phyloP scores from a whole-genome alignment of 768 basidiomycete genomes.

The Leccinum obscurum region DNA sequence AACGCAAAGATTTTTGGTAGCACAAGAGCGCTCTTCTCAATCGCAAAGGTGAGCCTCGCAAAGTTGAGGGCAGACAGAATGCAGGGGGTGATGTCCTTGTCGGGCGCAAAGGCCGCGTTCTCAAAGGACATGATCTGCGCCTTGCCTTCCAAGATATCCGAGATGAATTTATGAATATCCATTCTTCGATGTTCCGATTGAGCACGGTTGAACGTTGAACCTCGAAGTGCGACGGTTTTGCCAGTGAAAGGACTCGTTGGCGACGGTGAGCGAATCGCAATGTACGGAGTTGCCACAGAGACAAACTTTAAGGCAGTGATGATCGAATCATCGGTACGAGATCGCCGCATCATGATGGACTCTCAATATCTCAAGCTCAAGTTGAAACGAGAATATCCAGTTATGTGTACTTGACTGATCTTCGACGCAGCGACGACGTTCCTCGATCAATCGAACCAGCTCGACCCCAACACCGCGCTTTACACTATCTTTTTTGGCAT shows the following conservation, averaged over 20 bases:
- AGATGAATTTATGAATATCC: constrained; percentile 16
- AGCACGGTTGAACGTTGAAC: background rate
- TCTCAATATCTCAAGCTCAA: background rate
- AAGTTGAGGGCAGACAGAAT: constrained; percentile 63
- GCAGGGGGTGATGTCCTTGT: constrained; percentile 40
- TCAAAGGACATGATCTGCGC: constrained; percentile 41
- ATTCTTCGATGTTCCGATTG: constrained; percentile 2
- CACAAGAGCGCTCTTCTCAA: constrained; percentile 1
- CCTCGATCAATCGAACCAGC: constrained; percentile 42
- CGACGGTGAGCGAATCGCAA: constrained; percentile 4
- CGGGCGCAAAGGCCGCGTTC: constrained; percentile 41
- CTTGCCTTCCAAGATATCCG: constrained; percentile 28
- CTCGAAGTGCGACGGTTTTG: constrained; percentile 1
- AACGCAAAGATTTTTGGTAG: constrained; percentile 13
- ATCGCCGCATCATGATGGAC: background rate
- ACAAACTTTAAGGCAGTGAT: background rate
- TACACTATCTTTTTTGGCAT: constrained; percentile 57
- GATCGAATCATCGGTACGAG: background rate
- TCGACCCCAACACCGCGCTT: constrained; percentile 49
- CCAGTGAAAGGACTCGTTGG: background rate
- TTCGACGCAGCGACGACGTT: constrained; percentile 40
- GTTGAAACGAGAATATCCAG: background rate
- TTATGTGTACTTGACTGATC: background rate
- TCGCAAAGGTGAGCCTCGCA: constrained; percentile 44
- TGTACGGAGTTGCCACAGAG: background rate